phyloP scores from a whole-genome alignment of 805 yeast species.

The Grigorovia yakushimaensis region DNA sequence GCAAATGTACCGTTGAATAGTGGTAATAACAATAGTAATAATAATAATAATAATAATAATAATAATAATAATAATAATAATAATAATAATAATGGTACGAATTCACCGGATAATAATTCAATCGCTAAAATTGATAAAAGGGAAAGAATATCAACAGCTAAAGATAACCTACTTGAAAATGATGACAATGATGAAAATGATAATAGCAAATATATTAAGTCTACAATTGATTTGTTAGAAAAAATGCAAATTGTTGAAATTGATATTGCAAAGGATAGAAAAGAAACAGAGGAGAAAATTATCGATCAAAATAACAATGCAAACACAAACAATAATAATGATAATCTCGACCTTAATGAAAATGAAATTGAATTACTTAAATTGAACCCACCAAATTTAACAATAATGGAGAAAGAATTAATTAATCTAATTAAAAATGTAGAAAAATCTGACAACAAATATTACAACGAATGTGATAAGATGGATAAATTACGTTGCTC shows the following conservation, averaged over 20 bases:
- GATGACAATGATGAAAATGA: neutral
- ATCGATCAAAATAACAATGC: too few species aligned
- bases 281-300: neutral
- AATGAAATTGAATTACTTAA: neutral
- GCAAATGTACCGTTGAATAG: conserved; percentile 30
- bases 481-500: conserved; percentile 62
- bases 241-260: neutral
- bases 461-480: conserved; percentile 43
- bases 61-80: too few species aligned
- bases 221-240: neutral
- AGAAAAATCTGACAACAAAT: conserved; percentile 44
- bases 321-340: too few species aligned
- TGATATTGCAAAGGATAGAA: neutral
- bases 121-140: neutral
- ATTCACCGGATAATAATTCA: neutral
- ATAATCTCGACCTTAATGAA: neutral
- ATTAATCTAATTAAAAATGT: conserved; percentile 49
- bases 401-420: conserved; percentile 35
- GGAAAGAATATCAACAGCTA: too few species aligned
- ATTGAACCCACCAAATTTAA: conserved; percentile 11
- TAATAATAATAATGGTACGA: too few species aligned
- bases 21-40: neutral
- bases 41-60: neutral
- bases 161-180: neutral
- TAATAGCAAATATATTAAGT: neutral